Base-by-base conservation (phyloP, 228 moss, liverwort and hornwort genomes). In the Sphagnum fallax region DNA sequence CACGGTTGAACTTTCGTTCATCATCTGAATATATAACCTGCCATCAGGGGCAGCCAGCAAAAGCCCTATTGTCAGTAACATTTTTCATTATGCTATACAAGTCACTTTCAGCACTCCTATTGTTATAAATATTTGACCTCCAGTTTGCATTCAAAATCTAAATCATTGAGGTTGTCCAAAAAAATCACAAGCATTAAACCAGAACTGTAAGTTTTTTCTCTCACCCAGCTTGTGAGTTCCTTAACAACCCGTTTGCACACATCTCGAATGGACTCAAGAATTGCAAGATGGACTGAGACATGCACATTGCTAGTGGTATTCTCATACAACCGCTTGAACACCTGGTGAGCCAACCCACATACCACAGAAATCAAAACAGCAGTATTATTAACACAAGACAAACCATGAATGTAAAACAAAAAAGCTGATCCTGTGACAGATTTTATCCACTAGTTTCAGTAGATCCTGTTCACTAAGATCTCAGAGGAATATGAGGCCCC, bases 11-110 rank as follows among this genome's bases (percentile, higher is more conserved):
- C 51, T 93, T 90, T 68, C 93, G 81, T 75, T 91, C 91, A n/a
- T 97, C 93, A 72, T 91, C 93, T 66, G 97, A 97, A 66, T 97
- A 97, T 47, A 97, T 88, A 59, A 97, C 95, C 95, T 96, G 86
- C 11, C 5, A 50, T 9, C 8, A 71, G 65, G 4, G 7, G 63
- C n/a, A 72, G 63, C 32, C 6, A 60, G 53, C 60, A 32, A 32
- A 32, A 32, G 32, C 32, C 32, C 32, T 32, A 32, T 32, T 32
- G 32, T 32, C 32, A 32, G 32, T 2, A 32, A 32, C 32, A 32
- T 32, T 32, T 32, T 32, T 32, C 32, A 1, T 32, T 32, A 32
- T 32, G 32, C 32, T 32, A 32, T 32, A 32, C 32, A 32, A 32
- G 32, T 32, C 2, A 32, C 32, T 32, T 32, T 32, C 32, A 32